Conservation (phyloP, 1,284 basidiomycete species). For the Flammula alnicola region DNA sequence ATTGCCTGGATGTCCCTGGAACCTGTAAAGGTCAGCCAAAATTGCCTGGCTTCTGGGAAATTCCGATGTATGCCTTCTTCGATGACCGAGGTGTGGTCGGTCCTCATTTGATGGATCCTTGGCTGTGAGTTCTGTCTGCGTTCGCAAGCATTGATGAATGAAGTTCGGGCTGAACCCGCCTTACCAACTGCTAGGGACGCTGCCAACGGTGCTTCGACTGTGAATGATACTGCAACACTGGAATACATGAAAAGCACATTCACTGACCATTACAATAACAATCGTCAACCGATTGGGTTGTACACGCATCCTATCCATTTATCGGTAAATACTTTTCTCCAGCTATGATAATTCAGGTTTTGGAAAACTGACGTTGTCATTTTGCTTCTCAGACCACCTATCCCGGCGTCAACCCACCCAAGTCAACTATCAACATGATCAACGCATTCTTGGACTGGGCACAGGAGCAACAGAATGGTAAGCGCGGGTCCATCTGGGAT, state of each 20-base stretch:
- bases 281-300: slow-evolving; percentile 80
- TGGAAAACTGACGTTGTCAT: not conserved
- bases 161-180: too few species aligned
- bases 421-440: slow-evolving; percentile 70
- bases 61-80: slow-evolving; percentile 82
- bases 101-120: slow-evolving; percentile 82
- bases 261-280: slow-evolving; percentile 72
- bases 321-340: slow-evolving; percentile 47
- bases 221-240: slow-evolving; percentile 67
- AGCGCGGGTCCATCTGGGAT: too few species aligned
- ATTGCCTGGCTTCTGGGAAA: slow-evolving; percentile 81
- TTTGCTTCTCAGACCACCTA: slow-evolving; percentile 46
- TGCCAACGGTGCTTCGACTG: slow-evolving; percentile 53
- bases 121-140: slow-evolving; percentile 71
- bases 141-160: too few species aligned
- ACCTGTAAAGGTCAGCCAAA: slow-evolving; percentile 75
- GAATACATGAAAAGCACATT: slow-evolving; percentile 80
- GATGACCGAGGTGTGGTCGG: slow-evolving; percentile 62
- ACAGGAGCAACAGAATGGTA: slow-evolving; percentile 71
- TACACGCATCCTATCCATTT: slow-evolving; percentile 86
- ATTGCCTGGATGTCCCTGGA: slow-evolving; percentile 63
- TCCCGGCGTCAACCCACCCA: slow-evolving; percentile 56
- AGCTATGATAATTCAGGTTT: too few species aligned
- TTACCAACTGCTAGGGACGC: slow-evolving; percentile 43
- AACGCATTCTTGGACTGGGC: slow-evolving; percentile 85